Evolutionary conservation across 345 rosid species (phyloP).

Genomic region (Erysimum cheiranthoides): DNA sequence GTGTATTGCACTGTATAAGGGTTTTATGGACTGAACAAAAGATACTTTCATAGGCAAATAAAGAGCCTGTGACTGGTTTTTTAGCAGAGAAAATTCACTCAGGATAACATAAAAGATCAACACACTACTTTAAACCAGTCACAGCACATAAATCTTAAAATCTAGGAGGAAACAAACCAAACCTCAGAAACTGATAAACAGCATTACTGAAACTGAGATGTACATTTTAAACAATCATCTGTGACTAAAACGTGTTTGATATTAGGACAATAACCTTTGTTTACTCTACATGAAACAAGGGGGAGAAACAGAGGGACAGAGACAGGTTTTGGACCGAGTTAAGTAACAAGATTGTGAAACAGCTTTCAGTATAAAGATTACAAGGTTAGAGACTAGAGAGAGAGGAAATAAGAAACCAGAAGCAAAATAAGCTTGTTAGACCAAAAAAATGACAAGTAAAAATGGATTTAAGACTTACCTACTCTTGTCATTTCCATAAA

Average conservation of each 20-base stretch:
- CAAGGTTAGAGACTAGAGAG: conserved; percentile 22
- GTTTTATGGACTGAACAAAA: not conserved
- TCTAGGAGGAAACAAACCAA: conserved; percentile 2
- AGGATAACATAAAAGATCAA: conserved; percentile 1
- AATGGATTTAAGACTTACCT: conserved; percentile 28
- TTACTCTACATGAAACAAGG: conserved; percentile 28
- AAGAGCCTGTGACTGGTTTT: conserved; percentile 11
- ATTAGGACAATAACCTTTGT: not conserved
- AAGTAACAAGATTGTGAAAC: conserved; percentile 8
- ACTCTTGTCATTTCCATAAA: conserved; percentile 39
- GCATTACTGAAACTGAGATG: not conserved
- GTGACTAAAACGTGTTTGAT: not conserved
- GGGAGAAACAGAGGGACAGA: conserved; percentile 2
- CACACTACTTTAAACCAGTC: conserved; percentile 5
- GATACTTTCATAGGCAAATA: not conserved
- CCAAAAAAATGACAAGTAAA: conserved; percentile 15
- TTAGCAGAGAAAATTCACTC: conserved; percentile 18
- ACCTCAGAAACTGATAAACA: conserved; percentile 15
- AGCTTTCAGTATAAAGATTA: conserved; percentile 28
- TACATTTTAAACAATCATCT: conserved; percentile 12
- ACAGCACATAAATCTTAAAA: not conserved
- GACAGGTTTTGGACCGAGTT: not conserved
- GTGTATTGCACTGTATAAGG: not conserved
- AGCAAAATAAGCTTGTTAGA: conserved; percentile 37
- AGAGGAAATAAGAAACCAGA: conserved; percentile 5